Evolutionary conservation across 2,329 filamentous ascomycete genomes (phyloP).

Genomic region (Biscogniauxia marginata): DNA sequence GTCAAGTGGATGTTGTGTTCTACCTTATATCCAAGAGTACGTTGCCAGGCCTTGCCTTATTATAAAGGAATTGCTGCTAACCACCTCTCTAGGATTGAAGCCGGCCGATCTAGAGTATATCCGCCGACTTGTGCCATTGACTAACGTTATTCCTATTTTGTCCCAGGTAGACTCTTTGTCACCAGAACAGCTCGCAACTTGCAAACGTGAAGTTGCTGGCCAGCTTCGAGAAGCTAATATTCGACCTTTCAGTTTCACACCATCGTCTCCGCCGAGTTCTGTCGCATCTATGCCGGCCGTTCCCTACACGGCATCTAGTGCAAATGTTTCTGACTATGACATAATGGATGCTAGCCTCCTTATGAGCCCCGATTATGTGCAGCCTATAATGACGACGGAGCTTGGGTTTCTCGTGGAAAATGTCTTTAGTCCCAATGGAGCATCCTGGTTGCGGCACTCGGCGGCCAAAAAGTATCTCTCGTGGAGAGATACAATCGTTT

Average conservation of each 20-base stretch:
- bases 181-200: constrained; percentile 50
- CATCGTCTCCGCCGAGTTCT: constrained; percentile 30
- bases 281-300: constrained; percentile 32
- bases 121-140: constrained; percentile 65
- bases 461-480: constrained; percentile 78
- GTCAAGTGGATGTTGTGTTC: constrained; percentile 80
- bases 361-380: constrained; percentile 88
- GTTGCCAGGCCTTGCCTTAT: constrained; percentile 22
- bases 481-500: constrained; percentile 53
- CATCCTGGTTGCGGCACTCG: constrained; percentile 77
- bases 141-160: constrained; percentile 83
- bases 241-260: constrained; percentile 65
- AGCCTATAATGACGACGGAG: constrained; percentile 76
- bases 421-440: constrained; percentile 75
- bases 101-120: constrained; percentile 70
- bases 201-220: constrained; percentile 59
- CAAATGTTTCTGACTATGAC: constrained; percentile 68
- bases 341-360: constrained; percentile 89
- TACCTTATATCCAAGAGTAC: constrained; percentile 76
- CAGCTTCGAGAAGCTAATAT: constrained; percentile 59
- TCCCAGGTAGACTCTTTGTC: constrained; percentile 72
- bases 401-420: constrained; percentile 66
- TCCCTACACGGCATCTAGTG: constrained; percentile 77
- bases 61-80: not conserved
- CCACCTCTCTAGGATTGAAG: constrained; percentile 48